A percentile compares a stretch with the other conserved stretches of the same genome.
Conservation (phyloP, 139 green algal genomes). For the Chara braunii region DNA sequence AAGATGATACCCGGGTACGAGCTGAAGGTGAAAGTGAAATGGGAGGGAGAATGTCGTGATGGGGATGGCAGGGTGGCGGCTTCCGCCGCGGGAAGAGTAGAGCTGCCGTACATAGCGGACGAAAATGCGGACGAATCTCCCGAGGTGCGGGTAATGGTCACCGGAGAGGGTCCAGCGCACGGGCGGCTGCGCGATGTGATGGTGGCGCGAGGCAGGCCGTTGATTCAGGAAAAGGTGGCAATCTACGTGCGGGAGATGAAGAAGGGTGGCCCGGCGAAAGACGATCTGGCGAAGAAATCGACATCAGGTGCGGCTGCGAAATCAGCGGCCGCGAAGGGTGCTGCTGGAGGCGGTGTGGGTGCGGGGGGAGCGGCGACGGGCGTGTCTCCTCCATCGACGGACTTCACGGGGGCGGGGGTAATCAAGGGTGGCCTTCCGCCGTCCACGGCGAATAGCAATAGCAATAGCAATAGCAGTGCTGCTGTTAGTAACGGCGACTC, state of each 20-base stretch:
- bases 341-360: too few relatives aligned
- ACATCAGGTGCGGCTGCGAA: too few relatives aligned
- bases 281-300: too few relatives aligned
- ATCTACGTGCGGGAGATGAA: slow-evolving; percentile 42
- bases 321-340: too few relatives aligned
- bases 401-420: too few relatives aligned
- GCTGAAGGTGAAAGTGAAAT: slow-evolving; percentile 41
- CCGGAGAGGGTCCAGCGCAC: too few relatives aligned
- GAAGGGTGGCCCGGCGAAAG: slow-evolving; percentile 17
- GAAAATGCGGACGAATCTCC: slow-evolving; percentile 51
- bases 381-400: too few relatives aligned
- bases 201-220: slow-evolving; percentile 10
- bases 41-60: slow-evolving; percentile 35
- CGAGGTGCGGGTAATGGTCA: slow-evolving; percentile 37
- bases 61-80: slow-evolving; percentile 1
- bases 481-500: too few relatives aligned
- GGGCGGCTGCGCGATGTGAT: slow-evolving; percentile 32
- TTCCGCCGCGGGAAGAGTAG: slow-evolving; percentile 11
- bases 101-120: slow-evolving; percentile 52
- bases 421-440: too few relatives aligned
- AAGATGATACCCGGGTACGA: slow-evolving; percentile 55
- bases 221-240: slow-evolving; percentile 11
- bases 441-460: too few relatives aligned
- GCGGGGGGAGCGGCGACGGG: too few relatives aligned
- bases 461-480: too few relatives aligned